Evolutionary conservation across 257 asterid genomes (phyloP).

Genomic region (Thymus mandschuricus): DNA sequence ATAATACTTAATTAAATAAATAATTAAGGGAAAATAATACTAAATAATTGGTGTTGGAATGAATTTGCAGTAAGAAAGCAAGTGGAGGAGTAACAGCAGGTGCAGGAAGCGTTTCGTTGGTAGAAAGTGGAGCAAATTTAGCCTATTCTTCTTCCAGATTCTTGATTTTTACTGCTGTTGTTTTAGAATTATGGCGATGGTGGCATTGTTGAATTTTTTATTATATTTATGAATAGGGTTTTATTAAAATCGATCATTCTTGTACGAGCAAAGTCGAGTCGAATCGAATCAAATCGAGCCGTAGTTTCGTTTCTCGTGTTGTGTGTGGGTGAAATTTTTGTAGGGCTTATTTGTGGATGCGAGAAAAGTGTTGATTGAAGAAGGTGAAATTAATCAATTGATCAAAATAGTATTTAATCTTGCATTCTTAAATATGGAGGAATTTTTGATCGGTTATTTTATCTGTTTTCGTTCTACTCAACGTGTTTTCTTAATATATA

Average conservation of each 20-base stretch:
- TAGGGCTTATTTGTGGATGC: neutral
- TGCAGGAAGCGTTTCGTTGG: conserved; percentile 39
- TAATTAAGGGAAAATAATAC: neutral
- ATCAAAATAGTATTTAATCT: neutral
- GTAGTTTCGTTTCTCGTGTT: neutral
- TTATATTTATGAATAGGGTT: neutral
- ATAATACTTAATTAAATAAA: neutral
- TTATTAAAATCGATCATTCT: neutral
- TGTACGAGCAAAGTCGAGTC: too few relatives aligned
- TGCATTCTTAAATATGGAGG: neutral
- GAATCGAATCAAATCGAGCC: neutral
- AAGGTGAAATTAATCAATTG: neutral
- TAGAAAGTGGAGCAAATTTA: conserved; percentile 37
- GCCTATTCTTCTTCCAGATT: neutral
- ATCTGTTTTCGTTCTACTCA: too few relatives aligned
- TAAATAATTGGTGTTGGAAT: neutral
- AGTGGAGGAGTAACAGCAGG: conserved; percentile 45
- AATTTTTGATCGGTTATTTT: neutral
- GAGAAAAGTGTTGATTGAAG: neutral
- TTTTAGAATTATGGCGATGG: conserved; percentile 26
- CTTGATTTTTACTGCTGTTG: neutral
- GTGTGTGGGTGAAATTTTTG: neutral
- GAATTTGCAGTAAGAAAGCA: conserved; percentile 56
- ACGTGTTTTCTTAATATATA: too few relatives aligned
- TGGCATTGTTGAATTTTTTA: neutral